Evolutionary conservation across 257 asterid species (phyloP).

Genomic region (Thymus mandschuricus): DNA sequence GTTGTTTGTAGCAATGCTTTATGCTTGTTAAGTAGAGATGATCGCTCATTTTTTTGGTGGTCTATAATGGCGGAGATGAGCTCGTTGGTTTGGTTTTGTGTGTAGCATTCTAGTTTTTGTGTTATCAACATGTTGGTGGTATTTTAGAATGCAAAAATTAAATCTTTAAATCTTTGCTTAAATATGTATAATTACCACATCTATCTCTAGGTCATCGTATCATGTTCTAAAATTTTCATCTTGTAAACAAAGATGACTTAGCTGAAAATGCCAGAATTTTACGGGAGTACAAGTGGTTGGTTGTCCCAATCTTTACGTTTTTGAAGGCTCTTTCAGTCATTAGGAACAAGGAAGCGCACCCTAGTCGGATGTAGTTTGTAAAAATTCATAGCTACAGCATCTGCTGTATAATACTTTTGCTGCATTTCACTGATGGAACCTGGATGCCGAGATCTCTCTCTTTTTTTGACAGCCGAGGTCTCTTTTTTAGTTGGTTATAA

Average conservation of each 20-base stretch:
- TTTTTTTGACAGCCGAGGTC: background rate
- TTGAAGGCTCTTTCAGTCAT: background rate
- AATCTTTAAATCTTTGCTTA: background rate
- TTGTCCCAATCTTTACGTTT: background rate
- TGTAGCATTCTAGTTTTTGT: background rate
- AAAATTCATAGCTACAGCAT: background rate
- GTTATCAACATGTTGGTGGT: background rate
- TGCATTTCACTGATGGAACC: background rate
- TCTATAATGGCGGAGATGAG: no score
- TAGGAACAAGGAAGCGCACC: background rate
- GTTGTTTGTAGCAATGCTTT: no score
- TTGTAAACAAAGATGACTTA: background rate
- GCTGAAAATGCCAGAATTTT: background rate
- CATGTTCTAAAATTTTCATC: background rate
- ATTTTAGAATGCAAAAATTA: constrained; percentile 10
- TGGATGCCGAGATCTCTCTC: background rate
- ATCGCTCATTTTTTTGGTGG: no score
- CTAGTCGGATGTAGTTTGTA: background rate
- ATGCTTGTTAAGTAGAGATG: no score
- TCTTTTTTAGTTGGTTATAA: background rate
- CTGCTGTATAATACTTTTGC: background rate
- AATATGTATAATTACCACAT: background rate
- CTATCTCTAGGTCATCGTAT: background rate
- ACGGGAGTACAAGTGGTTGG: constrained; percentile 1
- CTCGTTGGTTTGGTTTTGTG: no score